Base-by-base conservation (phyloP, 345 rosid species). In the Schrenkiella parvula region DNA sequence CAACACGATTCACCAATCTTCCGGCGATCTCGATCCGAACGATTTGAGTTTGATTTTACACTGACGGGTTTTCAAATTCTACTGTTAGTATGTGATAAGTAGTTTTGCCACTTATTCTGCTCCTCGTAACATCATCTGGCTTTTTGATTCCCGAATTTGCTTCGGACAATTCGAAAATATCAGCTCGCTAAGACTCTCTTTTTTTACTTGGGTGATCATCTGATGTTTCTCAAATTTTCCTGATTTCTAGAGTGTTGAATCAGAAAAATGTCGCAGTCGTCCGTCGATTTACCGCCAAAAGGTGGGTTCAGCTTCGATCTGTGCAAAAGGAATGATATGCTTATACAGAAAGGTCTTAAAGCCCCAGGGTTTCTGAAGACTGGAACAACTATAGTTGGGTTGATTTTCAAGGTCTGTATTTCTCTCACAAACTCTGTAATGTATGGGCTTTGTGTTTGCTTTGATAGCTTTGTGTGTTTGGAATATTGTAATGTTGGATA, bases 301-400 rank as follows among this genome's bases (percentile, higher is more conserved):
- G 88, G 96, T 62, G 98, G 98, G 15, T 89, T 91, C 34, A 85
- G 86, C 72, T 93, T 91, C 69, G 98, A 93, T 85, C 85, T 93
- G 26, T 91, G 98, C 70, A 81, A 73, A 68, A 81, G 98, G 58
- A 93, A 91, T 64, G 91, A 79, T 13, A 91, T 88, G 97, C 84
- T 93, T 44, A 56, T 66, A 6, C 78, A 83, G 50, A 87, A 85
- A 71, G 96, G 97, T 56, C 80, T 66, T 26, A 85, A 80, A 28
- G 83, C 83, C 29, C 97, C 97, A 0, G 82, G 91, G 8, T 91
- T 31, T 32, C 76, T 89, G 14, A 93, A 91, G 82, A 93, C 99
- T 0, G 99, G 99, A 55, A 93, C 99, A 23, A 93, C 99, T 34
- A 93, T 93, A 64, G 99, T 93, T 68, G 97, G 97, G 26, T 71